These are phyloP conservation scores for Guyanaporus albipodus DNA, from an alignment of 768 basidiomycete genomes.

Conservation along the genomic window DNA sequence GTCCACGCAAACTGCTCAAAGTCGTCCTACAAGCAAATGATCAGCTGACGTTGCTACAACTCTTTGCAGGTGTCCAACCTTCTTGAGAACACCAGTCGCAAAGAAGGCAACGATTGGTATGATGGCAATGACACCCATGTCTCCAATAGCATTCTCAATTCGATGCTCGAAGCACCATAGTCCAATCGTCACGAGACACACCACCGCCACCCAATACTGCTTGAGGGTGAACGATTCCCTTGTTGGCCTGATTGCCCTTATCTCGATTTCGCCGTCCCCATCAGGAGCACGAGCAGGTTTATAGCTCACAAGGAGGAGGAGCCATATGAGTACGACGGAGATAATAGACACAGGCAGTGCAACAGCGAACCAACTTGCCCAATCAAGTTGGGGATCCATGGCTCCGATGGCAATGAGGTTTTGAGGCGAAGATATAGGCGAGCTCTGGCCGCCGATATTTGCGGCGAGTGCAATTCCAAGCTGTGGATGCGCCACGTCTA, in stretches of 20 bases:
- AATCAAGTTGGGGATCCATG: constrained; percentile 84
- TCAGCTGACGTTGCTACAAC: not conserved
- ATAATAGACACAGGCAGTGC: constrained; percentile 85
- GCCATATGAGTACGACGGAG: constrained; percentile 90
- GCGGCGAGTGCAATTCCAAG: constrained; percentile 97
- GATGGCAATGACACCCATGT: constrained; percentile 97
- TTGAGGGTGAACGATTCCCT: constrained; percentile 76
- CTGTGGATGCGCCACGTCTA: constrained; percentile 35
- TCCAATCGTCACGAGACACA: constrained; percentile 79
- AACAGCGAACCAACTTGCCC: constrained; percentile 93
- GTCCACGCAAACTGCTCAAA: constrained; percentile 95
- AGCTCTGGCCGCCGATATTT: constrained; percentile 96
- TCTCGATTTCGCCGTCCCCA: constrained; percentile 74
- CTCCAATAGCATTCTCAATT: constrained; percentile 75
- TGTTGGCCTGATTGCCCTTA: constrained; percentile 80
- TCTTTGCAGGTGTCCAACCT: constrained; percentile 46
- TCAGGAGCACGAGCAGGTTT: constrained; percentile 66
- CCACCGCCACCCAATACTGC: constrained; percentile 86
- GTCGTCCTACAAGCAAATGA: constrained; percentile 58
- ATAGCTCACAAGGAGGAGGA: constrained; percentile 80
- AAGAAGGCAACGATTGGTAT: constrained; percentile 93
- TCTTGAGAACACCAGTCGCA: constrained; percentile 87
- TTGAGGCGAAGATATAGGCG: constrained; percentile 96
- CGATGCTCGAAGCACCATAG: constrained; percentile 87
- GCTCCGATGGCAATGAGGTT: constrained; percentile 88